Conservation (phyloP, 805 yeast species). For the Pichia nanzhaoensis region DNA sequence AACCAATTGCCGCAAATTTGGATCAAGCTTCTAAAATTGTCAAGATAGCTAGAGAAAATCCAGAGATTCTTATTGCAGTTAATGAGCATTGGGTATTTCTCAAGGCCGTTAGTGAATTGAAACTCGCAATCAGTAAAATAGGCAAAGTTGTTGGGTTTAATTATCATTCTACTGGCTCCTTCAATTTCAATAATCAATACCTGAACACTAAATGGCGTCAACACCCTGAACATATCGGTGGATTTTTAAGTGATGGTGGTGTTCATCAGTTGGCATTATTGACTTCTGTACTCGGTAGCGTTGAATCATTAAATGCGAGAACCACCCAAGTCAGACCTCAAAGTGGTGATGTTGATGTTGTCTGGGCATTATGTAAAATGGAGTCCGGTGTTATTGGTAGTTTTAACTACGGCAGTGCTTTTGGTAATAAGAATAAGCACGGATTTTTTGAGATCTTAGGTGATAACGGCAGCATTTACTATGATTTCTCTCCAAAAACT, state of each 20-base stretch:
- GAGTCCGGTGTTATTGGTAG: conserved; percentile 68
- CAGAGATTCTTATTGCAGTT: conserved; percentile 58
- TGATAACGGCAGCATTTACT: conserved; percentile 63
- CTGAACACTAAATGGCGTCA: conserved; percentile 77
- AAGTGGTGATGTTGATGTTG: conserved; percentile 78
- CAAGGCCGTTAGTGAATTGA: conserved; percentile 49
- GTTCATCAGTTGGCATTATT: conserved; percentile 89
- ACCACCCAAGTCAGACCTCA: conserved; percentile 70
- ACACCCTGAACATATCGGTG: conserved; percentile 89
- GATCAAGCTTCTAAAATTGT: conserved; percentile 79
- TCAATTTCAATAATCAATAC: conserved; percentile 53
- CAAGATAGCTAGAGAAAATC: conserved; percentile 50
- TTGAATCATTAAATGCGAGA: conserved; percentile 63
- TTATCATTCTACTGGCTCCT: conserved; percentile 69
- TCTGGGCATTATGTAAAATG: conserved; percentile 60
- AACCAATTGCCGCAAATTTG: conserved; percentile 86
- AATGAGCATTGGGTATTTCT: conserved; percentile 85
- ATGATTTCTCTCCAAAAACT: conserved; percentile 54
- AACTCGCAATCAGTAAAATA: conserved; percentile 56
- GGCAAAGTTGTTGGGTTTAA: conserved; percentile 69
- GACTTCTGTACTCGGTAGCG: conserved; percentile 74
- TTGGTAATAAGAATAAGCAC: conserved; percentile 73
- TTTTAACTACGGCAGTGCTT: conserved; percentile 80
- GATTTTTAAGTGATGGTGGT: conserved; percentile 90
- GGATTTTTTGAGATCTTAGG: conserved; percentile 70